Conservation (phyloP, 2,329 filamentous ascomycete genomes). For the Fusarium tupiense region DNA sequence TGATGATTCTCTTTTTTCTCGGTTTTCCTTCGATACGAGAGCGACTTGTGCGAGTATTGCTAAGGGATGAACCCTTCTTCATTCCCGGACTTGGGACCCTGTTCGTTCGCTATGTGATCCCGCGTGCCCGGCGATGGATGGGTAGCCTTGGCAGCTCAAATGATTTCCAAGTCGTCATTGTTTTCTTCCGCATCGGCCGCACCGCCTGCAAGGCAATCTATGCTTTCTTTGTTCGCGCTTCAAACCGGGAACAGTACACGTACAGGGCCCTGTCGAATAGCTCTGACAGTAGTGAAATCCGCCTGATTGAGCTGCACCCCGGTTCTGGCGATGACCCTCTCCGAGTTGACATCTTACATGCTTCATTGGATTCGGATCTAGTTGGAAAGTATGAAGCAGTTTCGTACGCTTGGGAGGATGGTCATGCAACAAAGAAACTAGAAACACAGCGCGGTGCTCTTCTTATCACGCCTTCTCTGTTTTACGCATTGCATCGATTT, state of each 20-base stretch:
- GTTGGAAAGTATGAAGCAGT: not conserved
- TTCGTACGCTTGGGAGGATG: not conserved
- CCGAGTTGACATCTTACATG: not conserved
- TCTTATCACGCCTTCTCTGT: not conserved
- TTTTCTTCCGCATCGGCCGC: not conserved
- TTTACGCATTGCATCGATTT: not conserved
- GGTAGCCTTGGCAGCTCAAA: not conserved
- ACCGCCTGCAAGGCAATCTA: rapidly evolving
- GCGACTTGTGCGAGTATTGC: not conserved
- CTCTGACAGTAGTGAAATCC: not conserved
- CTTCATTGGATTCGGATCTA: not conserved
- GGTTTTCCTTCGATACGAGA: not conserved
- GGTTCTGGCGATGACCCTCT: not conserved
- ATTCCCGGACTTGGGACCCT: rapidly evolving
- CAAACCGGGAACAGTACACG: not conserved
- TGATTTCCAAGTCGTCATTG: not conserved
- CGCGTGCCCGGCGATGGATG: not conserved
- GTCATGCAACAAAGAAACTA: not conserved
- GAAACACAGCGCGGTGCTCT: not conserved
- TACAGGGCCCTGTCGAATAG: not conserved
- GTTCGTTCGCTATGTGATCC: not conserved
- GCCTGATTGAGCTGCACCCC: not conserved
- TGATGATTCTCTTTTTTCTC: not conserved
- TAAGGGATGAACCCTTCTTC: not conserved
- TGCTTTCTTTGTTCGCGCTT: not conserved